Percentiles rank a stretch among this genome's conserved stretches.
Conservation (phyloP, 2,329 filamentous ascomycete genomes). For the Eutypella sp. region DNA sequence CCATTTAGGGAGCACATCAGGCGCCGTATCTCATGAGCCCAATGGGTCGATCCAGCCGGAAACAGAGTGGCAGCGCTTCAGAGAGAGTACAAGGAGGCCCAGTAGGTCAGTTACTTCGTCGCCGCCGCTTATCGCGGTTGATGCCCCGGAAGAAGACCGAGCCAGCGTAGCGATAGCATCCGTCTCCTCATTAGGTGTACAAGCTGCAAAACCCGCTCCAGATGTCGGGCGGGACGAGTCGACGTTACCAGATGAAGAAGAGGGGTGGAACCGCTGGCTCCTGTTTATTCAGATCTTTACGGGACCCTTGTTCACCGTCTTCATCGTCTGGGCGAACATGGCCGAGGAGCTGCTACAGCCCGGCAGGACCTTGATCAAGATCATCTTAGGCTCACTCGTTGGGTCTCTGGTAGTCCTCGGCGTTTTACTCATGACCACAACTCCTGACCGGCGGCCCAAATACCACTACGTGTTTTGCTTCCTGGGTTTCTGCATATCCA, state of each 20-base stretch:
- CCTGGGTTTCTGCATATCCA: slow-evolving; percentile 83
- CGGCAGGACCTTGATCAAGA: slow-evolving; percentile 45
- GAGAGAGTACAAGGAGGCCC: slow-evolving; percentile 41
- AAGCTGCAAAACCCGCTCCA: slow-evolving; percentile 16
- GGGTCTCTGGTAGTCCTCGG: slow-evolving; percentile 63
- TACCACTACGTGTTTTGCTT: slow-evolving; percentile 80
- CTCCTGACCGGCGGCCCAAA: slow-evolving; percentile 59
- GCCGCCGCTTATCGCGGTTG: slow-evolving; percentile 25
- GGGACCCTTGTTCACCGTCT: slow-evolving; percentile 75
- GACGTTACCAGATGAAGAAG: slow-evolving; percentile 32
- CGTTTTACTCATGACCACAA: slow-evolving; percentile 64
- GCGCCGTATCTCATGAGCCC: slow-evolving; percentile 31
- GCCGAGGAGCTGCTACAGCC: slow-evolving; percentile 52
- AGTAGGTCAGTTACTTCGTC: slow-evolving; percentile 24
- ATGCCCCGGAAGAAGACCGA: slow-evolving; percentile 10
- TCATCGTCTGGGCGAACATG: slow-evolving; percentile 70
- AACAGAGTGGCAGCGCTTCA: slow-evolving; percentile 56
- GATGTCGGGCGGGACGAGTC: slow-evolving; percentile 21
- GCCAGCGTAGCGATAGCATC: slow-evolving; percentile 5
- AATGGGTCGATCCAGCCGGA: slow-evolving; percentile 34
- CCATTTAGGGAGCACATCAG: slow-evolving; percentile 26
- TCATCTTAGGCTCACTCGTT: slow-evolving; percentile 61
- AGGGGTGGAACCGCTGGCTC: slow-evolving; percentile 88
- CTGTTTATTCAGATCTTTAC: slow-evolving; percentile 80
- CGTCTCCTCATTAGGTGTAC: slow-evolving; percentile 12